Evolutionary conservation across 2,329 filamentous ascomycete genomes (phyloP).

Genomic region (Trichothecium roseum): DNA sequence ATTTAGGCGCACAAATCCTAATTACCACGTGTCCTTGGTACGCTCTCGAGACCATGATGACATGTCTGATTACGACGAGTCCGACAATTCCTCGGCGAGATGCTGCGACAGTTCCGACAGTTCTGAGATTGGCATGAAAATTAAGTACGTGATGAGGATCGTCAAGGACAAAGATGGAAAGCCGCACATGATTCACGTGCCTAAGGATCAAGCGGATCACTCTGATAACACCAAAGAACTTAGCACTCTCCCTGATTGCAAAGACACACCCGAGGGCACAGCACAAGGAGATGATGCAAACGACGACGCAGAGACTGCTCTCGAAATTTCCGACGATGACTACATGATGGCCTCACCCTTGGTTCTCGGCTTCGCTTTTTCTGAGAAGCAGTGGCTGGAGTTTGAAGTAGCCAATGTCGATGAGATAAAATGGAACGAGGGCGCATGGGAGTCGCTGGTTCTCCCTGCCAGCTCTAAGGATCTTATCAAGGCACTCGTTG

Average conservation of each 20-base stretch:
- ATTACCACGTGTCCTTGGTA: conserved; percentile 68
- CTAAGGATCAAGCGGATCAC: conserved; percentile 15
- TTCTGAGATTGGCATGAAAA: conserved; percentile 22
- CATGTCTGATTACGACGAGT: conserved; percentile 35
- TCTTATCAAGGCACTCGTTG: conserved; percentile 66
- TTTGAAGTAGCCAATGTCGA: conserved; percentile 70
- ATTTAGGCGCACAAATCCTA: conserved; percentile 76
- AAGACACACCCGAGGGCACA: conserved; percentile 1
- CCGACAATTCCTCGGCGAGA: conserved; percentile 27
- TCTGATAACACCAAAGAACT: conserved; percentile 11
- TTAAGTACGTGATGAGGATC: conserved; percentile 40
- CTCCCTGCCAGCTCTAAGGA: conserved; percentile 51
- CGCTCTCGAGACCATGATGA: conserved; percentile 60
- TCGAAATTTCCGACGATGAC: conserved; percentile 65
- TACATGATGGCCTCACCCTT: conserved; percentile 76
- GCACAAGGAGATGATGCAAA: conserved; percentile 12
- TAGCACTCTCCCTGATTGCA: not conserved
- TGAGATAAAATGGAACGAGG: conserved; percentile 76
- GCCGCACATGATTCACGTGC: conserved; percentile 18
- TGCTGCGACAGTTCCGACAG: conserved; percentile 23
- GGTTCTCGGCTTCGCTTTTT: conserved; percentile 78
- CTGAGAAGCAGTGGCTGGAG: conserved; percentile 84
- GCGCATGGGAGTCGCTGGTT: conserved; percentile 74
- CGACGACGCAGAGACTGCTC: conserved; percentile 8
- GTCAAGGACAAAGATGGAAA: conserved; percentile 33